These are phyloP conservation scores for Rubus parviflorus DNA, from an alignment of 306 rosid genomes.

Conservation along the genomic window DNA sequence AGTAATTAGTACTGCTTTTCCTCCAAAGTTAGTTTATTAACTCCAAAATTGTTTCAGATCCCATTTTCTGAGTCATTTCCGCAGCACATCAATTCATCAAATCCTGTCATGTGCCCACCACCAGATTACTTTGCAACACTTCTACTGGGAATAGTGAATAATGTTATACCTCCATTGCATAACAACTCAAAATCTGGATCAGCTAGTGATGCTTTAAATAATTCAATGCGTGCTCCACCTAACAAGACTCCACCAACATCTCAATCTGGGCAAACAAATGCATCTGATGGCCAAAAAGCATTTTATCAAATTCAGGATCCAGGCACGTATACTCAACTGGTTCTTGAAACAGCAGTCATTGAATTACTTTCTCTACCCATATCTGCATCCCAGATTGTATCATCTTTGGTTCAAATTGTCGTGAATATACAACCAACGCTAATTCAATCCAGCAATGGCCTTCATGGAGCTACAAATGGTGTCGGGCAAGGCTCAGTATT, in stretches of 20 bases:
- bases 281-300: conserved; percentile 80
- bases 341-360: conserved; percentile 93
- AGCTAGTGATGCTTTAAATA: conserved; percentile 50
- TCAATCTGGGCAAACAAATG: conserved; percentile 70
- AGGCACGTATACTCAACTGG: conserved; percentile 91
- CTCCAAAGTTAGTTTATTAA: conserved; percentile 18
- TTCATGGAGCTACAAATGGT: conserved; percentile 71
- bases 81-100: conserved; percentile 65
- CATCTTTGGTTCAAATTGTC: conserved; percentile 85
- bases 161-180: conserved; percentile 90
- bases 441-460: conserved; percentile 81
- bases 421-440: conserved; percentile 91
- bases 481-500: conserved; percentile 82
- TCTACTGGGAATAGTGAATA: conserved; percentile 88
- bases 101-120: conserved; percentile 88
- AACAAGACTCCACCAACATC: conserved; percentile 67
- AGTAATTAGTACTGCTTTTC: not conserved
- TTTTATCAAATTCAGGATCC: conserved; percentile 99
- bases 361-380: conserved; percentile 96
- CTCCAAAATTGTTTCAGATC: conserved; percentile 61
- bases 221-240: conserved; percentile 54
- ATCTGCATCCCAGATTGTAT: conserved; percentile 78
- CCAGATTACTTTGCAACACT: conserved; percentile 87
- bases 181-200: conserved; percentile 77
- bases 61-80: conserved; percentile 92